Conservation (phyloP, 164 flowering plant species). For the Stephania yunnanensis region DNA sequence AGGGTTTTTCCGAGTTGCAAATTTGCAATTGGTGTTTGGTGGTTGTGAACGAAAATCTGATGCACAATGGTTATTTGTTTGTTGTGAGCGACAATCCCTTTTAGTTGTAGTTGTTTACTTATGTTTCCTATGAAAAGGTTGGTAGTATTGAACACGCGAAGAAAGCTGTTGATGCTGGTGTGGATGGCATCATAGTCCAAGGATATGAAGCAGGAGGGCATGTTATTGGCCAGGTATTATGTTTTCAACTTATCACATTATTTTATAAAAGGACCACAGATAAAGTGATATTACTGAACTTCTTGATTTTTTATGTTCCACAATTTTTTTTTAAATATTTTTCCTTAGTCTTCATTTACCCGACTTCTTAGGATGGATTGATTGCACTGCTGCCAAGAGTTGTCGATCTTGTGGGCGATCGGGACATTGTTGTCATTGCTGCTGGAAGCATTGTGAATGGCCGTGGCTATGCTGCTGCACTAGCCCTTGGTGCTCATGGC, state of each 20-base stretch:
- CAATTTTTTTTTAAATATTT: neutral
- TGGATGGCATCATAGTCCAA: conserved; percentile 92
- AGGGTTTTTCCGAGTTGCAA: too few relatives aligned
- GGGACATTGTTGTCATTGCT: conserved; percentile 66
- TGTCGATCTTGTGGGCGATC: conserved; percentile 58
- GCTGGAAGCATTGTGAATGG: conserved; percentile 87
- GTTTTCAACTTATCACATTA: neutral
- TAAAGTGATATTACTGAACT: too few relatives aligned
- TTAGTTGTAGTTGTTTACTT: conserved; percentile 5
- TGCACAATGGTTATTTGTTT: neutral
- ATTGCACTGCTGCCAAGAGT: conserved; percentile 68
- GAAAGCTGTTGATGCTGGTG: conserved; percentile 58
- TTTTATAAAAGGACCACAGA: too few relatives aligned
- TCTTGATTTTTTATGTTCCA: too few relatives aligned
- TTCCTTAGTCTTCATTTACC: neutral
- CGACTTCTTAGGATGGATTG: conserved; percentile 49
- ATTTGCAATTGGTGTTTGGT: too few relatives aligned
- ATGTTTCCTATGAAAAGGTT: conserved; percentile 37
- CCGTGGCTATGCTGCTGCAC: conserved; percentile 90
- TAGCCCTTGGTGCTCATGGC: conserved; percentile 90
- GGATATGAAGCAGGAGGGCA: conserved; percentile 96
- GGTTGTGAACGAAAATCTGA: too few relatives aligned
- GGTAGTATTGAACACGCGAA: conserved; percentile 67
- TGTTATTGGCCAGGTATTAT: conserved; percentile 73
- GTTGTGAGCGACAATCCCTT: neutral